Evolutionary conservation across 2,329 filamentous ascomycete genomes (phyloP).

Genomic region (Sarocladiaceae sp.): DNA sequence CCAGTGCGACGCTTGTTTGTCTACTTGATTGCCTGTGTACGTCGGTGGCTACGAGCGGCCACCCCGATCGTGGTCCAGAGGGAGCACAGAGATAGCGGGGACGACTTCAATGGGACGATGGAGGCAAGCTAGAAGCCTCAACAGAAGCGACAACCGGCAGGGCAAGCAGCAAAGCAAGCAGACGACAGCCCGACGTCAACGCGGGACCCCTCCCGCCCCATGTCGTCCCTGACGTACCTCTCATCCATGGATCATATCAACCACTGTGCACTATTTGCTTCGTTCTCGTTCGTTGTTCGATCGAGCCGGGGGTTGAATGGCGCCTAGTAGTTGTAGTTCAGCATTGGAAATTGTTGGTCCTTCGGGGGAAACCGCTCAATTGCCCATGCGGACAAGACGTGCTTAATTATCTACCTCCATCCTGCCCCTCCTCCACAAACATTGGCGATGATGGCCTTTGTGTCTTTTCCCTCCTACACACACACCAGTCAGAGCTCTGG

Average conservation of each 20-base stretch:
- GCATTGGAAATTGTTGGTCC: no score
- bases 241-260: neutral
- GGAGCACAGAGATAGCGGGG: no score
- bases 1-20: neutral
- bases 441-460: neutral
- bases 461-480: neutral
- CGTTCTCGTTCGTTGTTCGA: neutral
- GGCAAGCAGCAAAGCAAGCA: no score
- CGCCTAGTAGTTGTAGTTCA: no score
- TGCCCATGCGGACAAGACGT: neutral
- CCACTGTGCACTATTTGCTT: neutral
- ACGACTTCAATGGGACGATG: neutral
- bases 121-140: neutral
- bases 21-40: neutral
- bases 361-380: neutral
- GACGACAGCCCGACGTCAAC: neutral
- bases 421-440: conserved; percentile 6
- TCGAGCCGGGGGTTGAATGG: no score
- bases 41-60: neutral
- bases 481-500: neutral
- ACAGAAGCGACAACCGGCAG: no score
- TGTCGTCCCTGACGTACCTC: neutral
- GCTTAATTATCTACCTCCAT: neutral
- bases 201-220: neutral
- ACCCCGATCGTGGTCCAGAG: no score